A percentile compares a stretch with the other conserved stretches of the same genome.
phyloP scores from a whole-genome alignment of 2,329 filamentous ascomycete species.

The Cladobotryum protrusum region DNA sequence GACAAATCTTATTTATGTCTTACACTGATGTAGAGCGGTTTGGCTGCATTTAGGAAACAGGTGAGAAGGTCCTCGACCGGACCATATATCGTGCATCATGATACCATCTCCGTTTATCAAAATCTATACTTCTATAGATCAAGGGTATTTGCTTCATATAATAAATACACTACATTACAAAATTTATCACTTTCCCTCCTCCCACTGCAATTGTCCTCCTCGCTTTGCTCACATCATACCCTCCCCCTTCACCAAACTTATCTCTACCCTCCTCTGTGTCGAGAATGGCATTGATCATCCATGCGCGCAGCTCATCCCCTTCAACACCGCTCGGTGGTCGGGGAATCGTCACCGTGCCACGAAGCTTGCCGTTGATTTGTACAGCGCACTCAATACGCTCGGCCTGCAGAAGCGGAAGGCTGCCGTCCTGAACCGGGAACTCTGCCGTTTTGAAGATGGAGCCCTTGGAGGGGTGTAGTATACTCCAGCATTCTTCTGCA shows the following conservation, averaged over 20 bases:
- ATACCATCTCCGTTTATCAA: too few species aligned
- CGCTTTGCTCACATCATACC: conserved; percentile 43
- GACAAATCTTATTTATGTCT: too few species aligned
- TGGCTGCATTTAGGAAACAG: too few species aligned
- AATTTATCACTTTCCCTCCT: conserved; percentile 66
- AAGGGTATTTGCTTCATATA: conserved; percentile 6
- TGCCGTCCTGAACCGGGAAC: conserved; percentile 56
- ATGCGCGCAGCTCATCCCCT: conserved; percentile 45
- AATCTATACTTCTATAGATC: too few species aligned
- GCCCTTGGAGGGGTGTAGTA: conserved; percentile 37
- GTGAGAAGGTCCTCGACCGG: too few species aligned
- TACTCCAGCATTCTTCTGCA: conserved; percentile 72
- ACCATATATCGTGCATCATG: too few species aligned
- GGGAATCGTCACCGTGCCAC: conserved; percentile 60
- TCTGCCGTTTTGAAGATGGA: conserved; percentile 40
- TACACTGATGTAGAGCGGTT: too few species aligned
- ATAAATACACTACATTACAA: conserved; percentile 47
- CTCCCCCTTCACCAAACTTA: conserved; percentile 42
- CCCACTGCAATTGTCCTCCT: conserved; percentile 61
- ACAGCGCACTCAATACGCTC: conserved; percentile 56
- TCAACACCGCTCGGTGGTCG: conserved; percentile 37
- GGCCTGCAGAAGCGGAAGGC: conserved; percentile 43
- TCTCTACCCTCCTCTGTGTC: conserved; percentile 53
- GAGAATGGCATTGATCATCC: conserved; percentile 56
- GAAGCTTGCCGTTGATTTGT: conserved; percentile 74